Evolutionary conservation across 495 filamentous ascomycete species (phyloP).

Genomic region (Lasiosphaeria hispida): DNA sequence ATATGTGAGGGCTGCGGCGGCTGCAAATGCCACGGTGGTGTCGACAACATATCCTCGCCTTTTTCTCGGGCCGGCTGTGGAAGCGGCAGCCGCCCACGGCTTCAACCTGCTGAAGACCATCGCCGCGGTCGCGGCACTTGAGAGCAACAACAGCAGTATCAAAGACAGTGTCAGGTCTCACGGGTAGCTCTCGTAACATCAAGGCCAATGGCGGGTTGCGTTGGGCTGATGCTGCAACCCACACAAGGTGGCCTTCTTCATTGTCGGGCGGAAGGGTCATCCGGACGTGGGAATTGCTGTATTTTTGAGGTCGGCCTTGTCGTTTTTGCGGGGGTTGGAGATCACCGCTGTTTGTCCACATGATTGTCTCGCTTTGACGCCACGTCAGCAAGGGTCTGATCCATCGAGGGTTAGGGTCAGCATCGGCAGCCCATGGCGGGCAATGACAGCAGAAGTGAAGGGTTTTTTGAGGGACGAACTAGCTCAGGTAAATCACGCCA

Average conservation of each 20-base stretch:
- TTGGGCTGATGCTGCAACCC: too few species aligned
- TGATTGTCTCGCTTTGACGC: slow-evolving; percentile 1
- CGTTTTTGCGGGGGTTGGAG: background rate
- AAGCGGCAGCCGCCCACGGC: background rate
- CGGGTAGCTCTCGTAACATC: too few species aligned
- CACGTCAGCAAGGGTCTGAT: background rate
- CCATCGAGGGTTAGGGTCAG: background rate
- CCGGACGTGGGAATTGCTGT: background rate
- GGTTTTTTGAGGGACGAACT: too few species aligned
- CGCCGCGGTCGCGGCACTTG: background rate
- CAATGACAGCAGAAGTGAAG: background rate
- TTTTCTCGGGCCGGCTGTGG: background rate
- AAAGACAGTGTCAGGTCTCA: too few species aligned
- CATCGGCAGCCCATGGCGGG: background rate
- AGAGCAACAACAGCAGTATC: too few species aligned
- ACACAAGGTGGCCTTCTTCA: too few species aligned
- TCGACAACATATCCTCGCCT: slow-evolving; percentile 12
- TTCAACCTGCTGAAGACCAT: too few species aligned
- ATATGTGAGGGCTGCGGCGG: slow-evolving; percentile 3
- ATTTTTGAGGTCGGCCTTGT: background rate
- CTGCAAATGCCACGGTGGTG: slow-evolving; percentile 15
- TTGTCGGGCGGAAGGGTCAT: background rate
- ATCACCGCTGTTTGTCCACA: slow-evolving; percentile 1
- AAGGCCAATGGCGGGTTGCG: too few species aligned
- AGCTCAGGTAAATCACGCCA: too few species aligned